Percentiles rank a stretch among this genome's conserved stretches.
phyloP scores from a whole-genome alignment of 2,329 filamentous ascomycete species.

The Exutisphaerella laricina region DNA sequence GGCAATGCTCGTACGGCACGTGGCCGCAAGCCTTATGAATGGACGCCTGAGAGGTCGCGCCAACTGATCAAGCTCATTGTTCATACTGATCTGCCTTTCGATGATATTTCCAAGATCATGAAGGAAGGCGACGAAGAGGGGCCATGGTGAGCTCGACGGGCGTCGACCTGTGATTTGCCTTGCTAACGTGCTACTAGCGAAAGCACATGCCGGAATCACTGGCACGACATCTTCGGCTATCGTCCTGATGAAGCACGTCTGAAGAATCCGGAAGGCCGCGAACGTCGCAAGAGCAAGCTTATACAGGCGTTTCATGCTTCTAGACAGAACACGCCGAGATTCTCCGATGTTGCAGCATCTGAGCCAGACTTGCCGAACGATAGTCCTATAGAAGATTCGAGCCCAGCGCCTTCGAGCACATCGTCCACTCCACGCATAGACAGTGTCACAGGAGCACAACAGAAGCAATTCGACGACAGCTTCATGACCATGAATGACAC shows the following conservation, averaged over 20 bases:
- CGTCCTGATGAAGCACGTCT: conserved; percentile 4
- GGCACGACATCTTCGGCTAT: conserved; percentile 11
- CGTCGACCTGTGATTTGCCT: neutral
- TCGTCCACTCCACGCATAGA: neutral
- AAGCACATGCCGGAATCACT: conserved; percentile 9
- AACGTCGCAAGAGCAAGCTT: conserved; percentile 1
- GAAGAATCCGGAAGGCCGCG: conserved; percentile 7
- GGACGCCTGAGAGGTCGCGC: conserved; percentile 6
- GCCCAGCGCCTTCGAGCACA: neutral
- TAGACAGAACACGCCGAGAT: neutral
- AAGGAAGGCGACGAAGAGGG: conserved; percentile 5
- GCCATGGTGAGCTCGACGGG: conserved; percentile 3
- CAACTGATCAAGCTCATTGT: conserved; percentile 12
- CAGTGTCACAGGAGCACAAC: neutral
- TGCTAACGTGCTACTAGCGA: conserved; percentile 1
- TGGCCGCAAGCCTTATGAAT: conserved; percentile 8
- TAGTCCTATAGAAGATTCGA: neutral
- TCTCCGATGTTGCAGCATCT: neutral
- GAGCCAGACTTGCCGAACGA: neutral
- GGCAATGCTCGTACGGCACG: neutral
- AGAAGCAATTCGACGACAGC: neutral
- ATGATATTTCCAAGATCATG: conserved; percentile 9
- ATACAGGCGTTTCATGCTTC: neutral
- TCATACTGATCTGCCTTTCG: conserved; percentile 11
- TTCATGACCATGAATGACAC: neutral